Evolutionary conservation across 1,284 basidiomycete species (phyloP).

Genomic region (Tausonia pullulans): DNA sequence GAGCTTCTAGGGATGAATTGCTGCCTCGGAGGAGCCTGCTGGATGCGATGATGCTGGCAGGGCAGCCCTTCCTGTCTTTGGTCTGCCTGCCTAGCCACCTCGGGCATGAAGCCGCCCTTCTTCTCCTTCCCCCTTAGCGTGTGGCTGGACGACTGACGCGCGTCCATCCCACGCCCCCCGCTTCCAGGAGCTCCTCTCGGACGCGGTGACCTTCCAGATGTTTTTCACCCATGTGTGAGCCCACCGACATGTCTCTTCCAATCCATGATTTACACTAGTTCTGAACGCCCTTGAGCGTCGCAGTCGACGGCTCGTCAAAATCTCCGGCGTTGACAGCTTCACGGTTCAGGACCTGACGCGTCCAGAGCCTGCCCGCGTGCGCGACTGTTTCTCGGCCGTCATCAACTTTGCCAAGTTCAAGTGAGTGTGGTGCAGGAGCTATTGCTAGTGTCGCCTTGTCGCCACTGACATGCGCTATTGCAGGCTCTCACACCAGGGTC

Average conservation of each 20-base stretch:
- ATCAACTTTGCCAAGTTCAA: constrained; percentile 88
- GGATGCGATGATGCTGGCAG: background rate
- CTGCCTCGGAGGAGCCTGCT: background rate
- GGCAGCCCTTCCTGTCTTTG: too few species aligned
- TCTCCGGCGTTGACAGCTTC: constrained; percentile 67
- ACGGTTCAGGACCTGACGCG: constrained; percentile 57
- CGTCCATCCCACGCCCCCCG: background rate
- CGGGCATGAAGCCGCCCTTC: background rate
- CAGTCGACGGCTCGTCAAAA: constrained; percentile 54
- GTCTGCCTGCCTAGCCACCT: background rate
- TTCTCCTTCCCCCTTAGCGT: background rate
- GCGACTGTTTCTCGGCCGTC: constrained; percentile 65
- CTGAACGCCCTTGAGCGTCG: background rate
- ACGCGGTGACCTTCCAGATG: constrained; percentile 49
- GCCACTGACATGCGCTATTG: too few species aligned
- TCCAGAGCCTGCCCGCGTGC: constrained; percentile 60
- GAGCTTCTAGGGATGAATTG: background rate
- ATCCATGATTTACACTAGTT: background rate
- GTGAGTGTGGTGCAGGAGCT: constrained; percentile 11
- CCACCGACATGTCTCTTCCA: background rate
- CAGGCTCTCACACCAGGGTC: constrained; percentile 6
- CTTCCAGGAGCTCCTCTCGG: constrained; percentile 50
- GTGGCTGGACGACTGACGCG: too few species aligned
- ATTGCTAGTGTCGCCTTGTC: too few species aligned
- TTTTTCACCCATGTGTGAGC: constrained; percentile 55